Conservation (phyloP, 306 rosid species). For the Sesbania bispinosa region DNA sequence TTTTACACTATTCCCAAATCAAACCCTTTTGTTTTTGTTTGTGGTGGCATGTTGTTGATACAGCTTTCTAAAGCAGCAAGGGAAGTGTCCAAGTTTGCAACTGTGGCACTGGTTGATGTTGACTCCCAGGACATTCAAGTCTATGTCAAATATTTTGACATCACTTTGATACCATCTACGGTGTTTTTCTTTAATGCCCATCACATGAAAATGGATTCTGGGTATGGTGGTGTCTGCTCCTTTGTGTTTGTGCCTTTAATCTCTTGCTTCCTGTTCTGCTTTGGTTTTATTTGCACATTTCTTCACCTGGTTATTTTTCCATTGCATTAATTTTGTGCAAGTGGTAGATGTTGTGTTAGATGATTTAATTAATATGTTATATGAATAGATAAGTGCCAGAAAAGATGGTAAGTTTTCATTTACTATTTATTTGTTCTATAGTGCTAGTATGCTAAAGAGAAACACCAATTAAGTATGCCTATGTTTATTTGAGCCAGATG, state of each 20-base stretch:
- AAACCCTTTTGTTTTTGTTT: background rate
- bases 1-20: background rate
- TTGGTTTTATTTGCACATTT: background rate
- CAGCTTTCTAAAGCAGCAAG: conserved; percentile 77
- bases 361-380: background rate
- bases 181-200: conserved; percentile 94
- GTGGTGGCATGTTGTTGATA: background rate
- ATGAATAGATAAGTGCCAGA: background rate
- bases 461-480: background rate
- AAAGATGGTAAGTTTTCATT: background rate
- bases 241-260: background rate
- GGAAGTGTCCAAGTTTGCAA: conserved; percentile 84
- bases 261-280: background rate
- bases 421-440: background rate
- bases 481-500: background rate
- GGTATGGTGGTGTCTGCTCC: conserved; percentile 37
- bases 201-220: conserved; percentile 97
- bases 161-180: conserved; percentile 68
- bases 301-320: background rate
- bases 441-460: background rate
- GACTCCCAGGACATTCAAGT: conserved; percentile 76
- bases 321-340: background rate
- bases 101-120: conserved; percentile 65
- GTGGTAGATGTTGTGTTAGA: background rate
- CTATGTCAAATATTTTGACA: conserved; percentile 76